Conservation (phyloP, 1,284 basidiomycete species). For the Melampsora occidentalis region DNA sequence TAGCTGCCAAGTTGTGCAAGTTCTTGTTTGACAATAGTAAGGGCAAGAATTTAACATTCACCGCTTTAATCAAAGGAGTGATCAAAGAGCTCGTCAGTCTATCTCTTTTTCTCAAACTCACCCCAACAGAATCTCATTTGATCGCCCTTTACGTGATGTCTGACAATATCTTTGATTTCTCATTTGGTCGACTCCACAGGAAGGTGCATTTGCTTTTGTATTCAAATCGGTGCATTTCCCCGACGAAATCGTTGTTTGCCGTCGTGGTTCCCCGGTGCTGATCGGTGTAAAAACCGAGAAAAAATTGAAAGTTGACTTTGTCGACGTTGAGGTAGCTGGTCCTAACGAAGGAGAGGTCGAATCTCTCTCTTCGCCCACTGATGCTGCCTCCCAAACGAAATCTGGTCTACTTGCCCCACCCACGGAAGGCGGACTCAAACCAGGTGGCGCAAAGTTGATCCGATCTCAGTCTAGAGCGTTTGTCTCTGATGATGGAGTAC, state of each 20-base stretch:
- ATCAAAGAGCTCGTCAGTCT: slow-evolving; percentile 77
- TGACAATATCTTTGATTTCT: neutral
- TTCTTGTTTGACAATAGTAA: slow-evolving; percentile 94
- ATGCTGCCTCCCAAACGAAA: slow-evolving; percentile 41
- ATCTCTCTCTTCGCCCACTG: slow-evolving; percentile 41
- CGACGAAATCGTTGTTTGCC: slow-evolving; percentile 90
- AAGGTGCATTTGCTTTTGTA: slow-evolving; percentile 99
- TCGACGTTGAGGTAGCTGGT: slow-evolving; percentile 90
- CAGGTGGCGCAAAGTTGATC: slow-evolving; percentile 71
- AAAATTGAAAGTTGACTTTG: slow-evolving; percentile 99
- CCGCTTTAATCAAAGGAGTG: slow-evolving; percentile 87
- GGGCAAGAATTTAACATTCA: slow-evolving; percentile 84
- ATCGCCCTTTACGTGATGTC: neutral
- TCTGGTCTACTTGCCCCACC: slow-evolving; percentile 41
- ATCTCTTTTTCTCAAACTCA: neutral
- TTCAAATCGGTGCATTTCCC: slow-evolving; percentile 98
- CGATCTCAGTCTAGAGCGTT: slow-evolving; percentile 96
- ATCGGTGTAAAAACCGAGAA: slow-evolving; percentile 99
- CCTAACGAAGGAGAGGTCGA: slow-evolving; percentile 63
- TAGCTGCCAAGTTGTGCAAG: slow-evolving; percentile 91
- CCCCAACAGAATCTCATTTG: neutral
- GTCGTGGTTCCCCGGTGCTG: slow-evolving; percentile 92
- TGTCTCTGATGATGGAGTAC: slow-evolving; percentile 95
- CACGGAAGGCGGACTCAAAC: slow-evolving; percentile 54
- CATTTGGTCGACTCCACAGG: slow-evolving; percentile 51